These are phyloP conservation scores for Cyberlindnera bimundalis DNA, from an alignment of 805 yeast species.

Conservation along the genomic window DNA sequence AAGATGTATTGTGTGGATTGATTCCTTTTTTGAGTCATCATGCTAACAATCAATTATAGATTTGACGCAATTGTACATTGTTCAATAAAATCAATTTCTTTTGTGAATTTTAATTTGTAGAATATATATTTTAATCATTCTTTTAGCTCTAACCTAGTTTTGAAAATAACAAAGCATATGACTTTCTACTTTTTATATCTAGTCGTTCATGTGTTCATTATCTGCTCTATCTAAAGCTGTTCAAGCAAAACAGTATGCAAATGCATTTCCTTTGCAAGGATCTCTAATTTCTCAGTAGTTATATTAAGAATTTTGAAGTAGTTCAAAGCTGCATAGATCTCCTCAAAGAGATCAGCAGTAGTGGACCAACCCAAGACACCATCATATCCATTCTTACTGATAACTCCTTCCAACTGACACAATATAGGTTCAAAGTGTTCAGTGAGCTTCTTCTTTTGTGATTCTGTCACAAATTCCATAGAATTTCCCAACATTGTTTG, in stretches of 20 bases:
- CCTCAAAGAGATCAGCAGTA: constrained; percentile 21
- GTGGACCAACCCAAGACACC: constrained; percentile 23
- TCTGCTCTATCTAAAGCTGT: neutral
- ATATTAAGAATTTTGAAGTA: constrained; percentile 4
- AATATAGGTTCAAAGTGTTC: constrained; percentile 1
- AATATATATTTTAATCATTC: too few species aligned
- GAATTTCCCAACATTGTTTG: constrained; percentile 21
- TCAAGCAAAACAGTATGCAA: constrained; percentile 10
- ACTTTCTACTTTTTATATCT: neutral
- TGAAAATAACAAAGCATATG: too few species aligned
- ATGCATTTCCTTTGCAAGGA: neutral
- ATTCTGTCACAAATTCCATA: constrained; percentile 3
- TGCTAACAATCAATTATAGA: too few species aligned
- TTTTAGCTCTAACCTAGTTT: too few species aligned
- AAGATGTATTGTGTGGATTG: too few species aligned
- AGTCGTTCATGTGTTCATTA: neutral
- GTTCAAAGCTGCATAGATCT: constrained; percentile 4
- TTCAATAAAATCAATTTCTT: too few species aligned
- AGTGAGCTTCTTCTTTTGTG: neutral
- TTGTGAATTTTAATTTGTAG: neutral
- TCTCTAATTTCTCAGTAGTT: neutral
- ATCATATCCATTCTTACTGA: constrained; percentile 15
- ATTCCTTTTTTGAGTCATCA: too few species aligned
- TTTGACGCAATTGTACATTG: too few species aligned
- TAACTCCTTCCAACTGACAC: neutral